Evolutionary conservation across 495 filamentous ascomycete species (phyloP), one percentile per base, ranked within the genome.

Genomic region (Opeltia flavorubescens): DNA sequence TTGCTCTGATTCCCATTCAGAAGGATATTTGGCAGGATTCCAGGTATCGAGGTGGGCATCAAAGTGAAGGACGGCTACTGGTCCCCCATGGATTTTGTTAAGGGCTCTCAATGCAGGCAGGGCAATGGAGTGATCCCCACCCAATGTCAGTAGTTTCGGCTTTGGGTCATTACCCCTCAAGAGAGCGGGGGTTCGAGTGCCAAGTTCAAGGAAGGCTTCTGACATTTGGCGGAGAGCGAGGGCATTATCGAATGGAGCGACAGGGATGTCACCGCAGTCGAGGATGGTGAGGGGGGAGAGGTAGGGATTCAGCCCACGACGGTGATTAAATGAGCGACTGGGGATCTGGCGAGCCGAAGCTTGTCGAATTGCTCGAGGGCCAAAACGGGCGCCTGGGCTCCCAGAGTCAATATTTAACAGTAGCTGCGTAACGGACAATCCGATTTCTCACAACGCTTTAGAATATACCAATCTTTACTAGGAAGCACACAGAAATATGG

Each of bases 41-140:
- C 85, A 89, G 4, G 86, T 91, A 57, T 93, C 86, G 0, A 84
- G 69, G 57, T 85, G 80, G 8, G 77, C 84, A 55, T 91, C 86
- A 61, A 91, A 91, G 61, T 93, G 86, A 39, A 93, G 68, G 11
- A 91, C 86, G 3, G 83, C 76, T 24, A 91, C 69, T 1, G 81
- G 79, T 48, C 71, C 66, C 25, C 78, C 76, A 59, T 89, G 77
- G n/a, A 81, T 69, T 52, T 76, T 72, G 43, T 80, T 74, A 44
- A 89, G 58, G 0, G 82, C 83, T 3, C 86, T 68, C 18, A 94
- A 70, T 5, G 84, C 83, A 3, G 85, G 79, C 9, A 91, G 68
- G 1, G 83, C 82, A 28, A 91, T 67, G 55, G 77, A 82, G 59
- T 89, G 86, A 56, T 94, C 86, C 12, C 86, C 86, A 35, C 86